phyloP scores from a whole-genome alignment of 225 moss, liverwort and hornwort genomes.

The Neckera pumila region DNA sequence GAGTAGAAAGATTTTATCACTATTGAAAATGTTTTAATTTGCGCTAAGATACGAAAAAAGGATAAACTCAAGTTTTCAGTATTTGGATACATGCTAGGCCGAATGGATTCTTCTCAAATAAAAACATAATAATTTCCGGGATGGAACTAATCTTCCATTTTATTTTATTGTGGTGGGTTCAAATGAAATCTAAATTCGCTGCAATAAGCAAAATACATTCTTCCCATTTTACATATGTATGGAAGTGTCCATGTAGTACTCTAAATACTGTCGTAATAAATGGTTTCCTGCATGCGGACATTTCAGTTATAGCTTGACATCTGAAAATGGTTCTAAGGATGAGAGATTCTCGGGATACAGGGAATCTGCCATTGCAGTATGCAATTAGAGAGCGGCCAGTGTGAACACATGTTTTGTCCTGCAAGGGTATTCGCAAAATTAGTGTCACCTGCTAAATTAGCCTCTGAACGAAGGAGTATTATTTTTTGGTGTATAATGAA shows the following conservation, averaged over 20 bases:
- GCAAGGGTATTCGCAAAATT: neutral
- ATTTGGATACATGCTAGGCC: too few relatives aligned
- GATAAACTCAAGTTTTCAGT: neutral
- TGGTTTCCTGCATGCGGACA: neutral
- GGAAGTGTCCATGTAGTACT: neutral
- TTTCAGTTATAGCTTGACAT: neutral
- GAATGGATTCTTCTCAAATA: neutral
- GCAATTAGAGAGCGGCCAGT: neutral
- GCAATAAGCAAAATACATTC: neutral
- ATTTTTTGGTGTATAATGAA: too few relatives aligned
- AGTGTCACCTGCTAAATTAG: neutral
- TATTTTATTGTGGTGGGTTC: neutral
- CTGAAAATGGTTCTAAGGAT: too few relatives aligned
- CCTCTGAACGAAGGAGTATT: neutral
- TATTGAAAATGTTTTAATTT: neutral
- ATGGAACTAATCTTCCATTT: neutral
- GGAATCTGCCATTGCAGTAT: neutral
- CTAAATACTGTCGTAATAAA: neutral
- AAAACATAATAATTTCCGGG: too few relatives aligned
- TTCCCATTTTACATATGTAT: neutral
- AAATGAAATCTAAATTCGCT: too few relatives aligned
- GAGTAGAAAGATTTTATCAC: neutral
- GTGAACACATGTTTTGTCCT: neutral
- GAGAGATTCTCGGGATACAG: too few relatives aligned
- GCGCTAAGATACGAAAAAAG: fast-evolving